Evolutionary conservation across 176 grass and related monocot genomes (phyloP).

Genomic region (Carex cristatella): DNA sequence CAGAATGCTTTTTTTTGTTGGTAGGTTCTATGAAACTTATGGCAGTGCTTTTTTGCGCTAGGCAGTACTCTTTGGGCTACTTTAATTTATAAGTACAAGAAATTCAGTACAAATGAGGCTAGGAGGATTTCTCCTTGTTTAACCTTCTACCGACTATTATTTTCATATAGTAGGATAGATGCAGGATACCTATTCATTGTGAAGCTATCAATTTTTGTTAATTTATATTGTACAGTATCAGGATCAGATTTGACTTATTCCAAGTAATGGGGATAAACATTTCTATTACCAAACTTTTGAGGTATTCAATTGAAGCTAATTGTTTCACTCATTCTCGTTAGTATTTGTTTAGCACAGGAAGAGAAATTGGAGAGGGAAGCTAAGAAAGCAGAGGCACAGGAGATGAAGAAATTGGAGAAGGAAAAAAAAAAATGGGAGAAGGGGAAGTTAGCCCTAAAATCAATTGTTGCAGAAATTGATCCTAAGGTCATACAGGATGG

Average conservation of each 20-base stretch:
- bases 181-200: background rate
- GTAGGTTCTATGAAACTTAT: background rate
- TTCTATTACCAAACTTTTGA: background rate
- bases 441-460: slow-evolving; percentile 66
- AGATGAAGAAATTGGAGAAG: slow-evolving; percentile 50
- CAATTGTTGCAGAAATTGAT: slow-evolving; percentile 57
- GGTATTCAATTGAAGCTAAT: background rate
- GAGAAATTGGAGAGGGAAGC: slow-evolving; percentile 55
- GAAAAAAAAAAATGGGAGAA: slow-evolving; percentile 65
- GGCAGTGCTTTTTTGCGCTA: background rate
- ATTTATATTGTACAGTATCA: background rate
- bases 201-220: background rate
- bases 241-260: background rate
- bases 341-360: slow-evolving; percentile 42
- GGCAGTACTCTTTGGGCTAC: background rate
- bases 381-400: slow-evolving; percentile 48
- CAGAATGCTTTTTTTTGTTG: background rate
- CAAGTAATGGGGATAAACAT: background rate
- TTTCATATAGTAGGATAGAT: background rate
- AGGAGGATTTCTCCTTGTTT: background rate
- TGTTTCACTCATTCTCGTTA: background rate
- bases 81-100: background rate
- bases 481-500: slow-evolving; percentile 50
- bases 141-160: background rate
- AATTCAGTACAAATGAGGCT: background rate